Evolutionary conservation across 495 filamentous ascomycete species (phyloP).

Genomic region (Xylaria flabelliformis): DNA sequence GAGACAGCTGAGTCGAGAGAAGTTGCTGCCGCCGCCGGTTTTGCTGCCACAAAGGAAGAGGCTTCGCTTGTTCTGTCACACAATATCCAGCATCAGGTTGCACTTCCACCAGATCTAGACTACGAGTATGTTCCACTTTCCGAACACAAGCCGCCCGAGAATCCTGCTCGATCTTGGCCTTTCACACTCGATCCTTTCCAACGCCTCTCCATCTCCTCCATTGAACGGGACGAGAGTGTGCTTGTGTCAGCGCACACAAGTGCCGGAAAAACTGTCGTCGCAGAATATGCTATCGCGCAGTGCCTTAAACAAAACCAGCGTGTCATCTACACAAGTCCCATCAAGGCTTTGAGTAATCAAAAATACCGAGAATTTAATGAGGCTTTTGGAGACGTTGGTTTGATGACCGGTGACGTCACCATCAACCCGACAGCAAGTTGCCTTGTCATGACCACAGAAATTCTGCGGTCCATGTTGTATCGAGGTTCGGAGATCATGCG

Average conservation of each 20-base stretch:
- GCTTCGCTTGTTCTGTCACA: slow-evolving; percentile 82
- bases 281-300: slow-evolving; percentile 97
- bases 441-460: slow-evolving; percentile 99
- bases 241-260: slow-evolving; percentile 96
- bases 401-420: slow-evolving; percentile 99
- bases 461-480: slow-evolving; percentile 98
- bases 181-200: slow-evolving; percentile 98
- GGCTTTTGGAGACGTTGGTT: slow-evolving; percentile 94
- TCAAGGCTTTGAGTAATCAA: slow-evolving; percentile 98
- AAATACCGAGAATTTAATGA: slow-evolving; percentile 96
- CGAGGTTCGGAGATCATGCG: slow-evolving; percentile 99
- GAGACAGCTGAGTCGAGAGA: slow-evolving; percentile 95
- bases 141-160: slow-evolving; percentile 82
- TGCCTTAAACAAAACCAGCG: slow-evolving; percentile 96
- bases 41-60: slow-evolving; percentile 68
- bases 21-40: slow-evolving; percentile 79
- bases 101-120: slow-evolving; percentile 78
- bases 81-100: slow-evolving; percentile 98
- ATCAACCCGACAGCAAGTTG: slow-evolving; percentile 98
- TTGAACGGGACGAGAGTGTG: slow-evolving; percentile 93
- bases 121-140: slow-evolving; percentile 94
- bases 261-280: slow-evolving; percentile 97
- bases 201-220: slow-evolving; percentile 87
- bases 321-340: slow-evolving; percentile 98
- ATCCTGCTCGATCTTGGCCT: slow-evolving; percentile 80